Conservation (phyloP, 345 rosid species). For the Kernera saxatilis region DNA sequence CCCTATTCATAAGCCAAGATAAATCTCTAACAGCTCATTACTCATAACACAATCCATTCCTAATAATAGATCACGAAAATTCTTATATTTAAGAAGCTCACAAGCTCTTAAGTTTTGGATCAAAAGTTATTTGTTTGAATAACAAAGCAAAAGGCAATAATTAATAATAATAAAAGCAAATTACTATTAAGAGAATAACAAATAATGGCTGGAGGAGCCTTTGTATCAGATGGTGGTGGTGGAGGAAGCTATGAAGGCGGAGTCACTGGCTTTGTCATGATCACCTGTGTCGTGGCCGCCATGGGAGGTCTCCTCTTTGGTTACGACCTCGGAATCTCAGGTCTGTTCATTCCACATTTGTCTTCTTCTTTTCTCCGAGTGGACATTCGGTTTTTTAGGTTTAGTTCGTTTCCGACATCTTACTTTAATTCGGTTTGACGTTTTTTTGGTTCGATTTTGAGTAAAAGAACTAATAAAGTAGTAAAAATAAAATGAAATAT, state of each 20-base stretch:
- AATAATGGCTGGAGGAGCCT: slow-evolving; percentile 53
- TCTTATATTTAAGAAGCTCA: slow-evolving; percentile 21
- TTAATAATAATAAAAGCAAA: not conserved
- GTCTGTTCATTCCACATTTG: not conserved
- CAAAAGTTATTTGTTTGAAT: slow-evolving; percentile 3
- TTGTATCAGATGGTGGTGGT: slow-evolving; percentile 26
- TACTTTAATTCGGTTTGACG: too few species aligned
- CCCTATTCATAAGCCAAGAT: slow-evolving; percentile 18
- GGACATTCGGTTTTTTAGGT: not conserved
- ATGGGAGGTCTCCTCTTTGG: slow-evolving; percentile 60
- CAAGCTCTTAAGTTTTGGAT: slow-evolving; percentile 10
- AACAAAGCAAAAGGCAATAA: slow-evolving; percentile 9
- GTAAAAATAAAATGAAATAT: too few species aligned
- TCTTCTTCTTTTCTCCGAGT: not conserved
- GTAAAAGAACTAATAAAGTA: too few species aligned
- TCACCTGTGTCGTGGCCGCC: slow-evolving; percentile 48
- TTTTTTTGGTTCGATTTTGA: too few species aligned
- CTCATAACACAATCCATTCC: not conserved
- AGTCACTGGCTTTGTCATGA: slow-evolving; percentile 41
- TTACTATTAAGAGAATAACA: not conserved
- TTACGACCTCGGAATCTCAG: slow-evolving; percentile 55
- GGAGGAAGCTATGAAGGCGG: slow-evolving; percentile 38
- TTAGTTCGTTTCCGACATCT: not conserved
- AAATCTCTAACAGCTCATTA: not conserved
- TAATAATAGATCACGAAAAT: slow-evolving; percentile 8